Evolutionary conservation across 2,329 filamentous ascomycete genomes (phyloP).

Genomic region (Zasmidium angulare): DNA sequence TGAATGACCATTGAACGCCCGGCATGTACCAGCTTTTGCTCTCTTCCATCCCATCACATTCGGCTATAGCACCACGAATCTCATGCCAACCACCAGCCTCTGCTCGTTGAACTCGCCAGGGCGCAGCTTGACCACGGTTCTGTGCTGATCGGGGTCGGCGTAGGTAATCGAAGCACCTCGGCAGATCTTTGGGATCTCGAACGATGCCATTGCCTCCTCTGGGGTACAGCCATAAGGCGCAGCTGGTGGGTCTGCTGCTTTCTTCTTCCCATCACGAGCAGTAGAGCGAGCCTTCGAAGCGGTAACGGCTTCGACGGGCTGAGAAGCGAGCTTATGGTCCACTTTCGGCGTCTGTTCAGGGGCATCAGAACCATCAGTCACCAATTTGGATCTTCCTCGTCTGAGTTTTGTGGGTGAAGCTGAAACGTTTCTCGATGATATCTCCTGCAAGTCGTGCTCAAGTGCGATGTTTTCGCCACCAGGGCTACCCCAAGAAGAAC

Average conservation of each 20-base stretch:
- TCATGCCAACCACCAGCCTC: slow-evolving; percentile 42
- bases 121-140: slow-evolving; percentile 41
- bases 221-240: not conserved
- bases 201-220: slow-evolving; percentile 18
- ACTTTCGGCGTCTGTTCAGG: not conserved
- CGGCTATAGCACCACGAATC: slow-evolving; percentile 40
- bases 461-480: not conserved
- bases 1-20: not conserved
- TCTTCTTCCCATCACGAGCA: not conserved
- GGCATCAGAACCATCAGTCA: slow-evolving; percentile 5
- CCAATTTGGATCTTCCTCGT: not conserved
- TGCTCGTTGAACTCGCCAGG: slow-evolving; percentile 43
- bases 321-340: not conserved
- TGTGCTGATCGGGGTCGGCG: slow-evolving; percentile 30
- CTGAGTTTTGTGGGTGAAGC: not conserved
- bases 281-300: not conserved
- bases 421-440: not conserved
- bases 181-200: slow-evolving; percentile 24
- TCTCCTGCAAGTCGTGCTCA: not conserved
- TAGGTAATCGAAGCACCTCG: slow-evolving; percentile 26
- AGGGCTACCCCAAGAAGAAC: not conserved
- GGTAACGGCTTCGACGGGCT: not conserved
- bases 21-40: not conserved
- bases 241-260: not conserved
- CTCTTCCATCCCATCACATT: not conserved